A percentile compares a stretch with the other conserved stretches of the same genome.
Conservation (phyloP, 1,284 basidiomycete species). For the Cutaneotrichosporon cutaneum region DNA sequence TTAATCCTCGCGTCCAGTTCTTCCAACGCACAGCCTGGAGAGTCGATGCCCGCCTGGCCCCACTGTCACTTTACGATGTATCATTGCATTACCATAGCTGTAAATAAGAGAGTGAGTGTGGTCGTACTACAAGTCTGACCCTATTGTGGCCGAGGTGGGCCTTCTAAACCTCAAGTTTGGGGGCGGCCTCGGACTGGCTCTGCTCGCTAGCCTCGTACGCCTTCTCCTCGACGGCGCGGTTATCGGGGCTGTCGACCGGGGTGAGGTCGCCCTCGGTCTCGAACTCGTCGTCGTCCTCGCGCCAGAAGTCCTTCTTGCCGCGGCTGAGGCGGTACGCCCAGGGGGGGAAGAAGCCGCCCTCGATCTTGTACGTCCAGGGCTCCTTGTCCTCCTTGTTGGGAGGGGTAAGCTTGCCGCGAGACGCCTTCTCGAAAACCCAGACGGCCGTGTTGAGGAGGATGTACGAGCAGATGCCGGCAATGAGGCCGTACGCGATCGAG, state of each 20-base stretch:
- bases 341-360: conserved; percentile 26
- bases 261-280: conserved; percentile 2
- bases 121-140: not conserved
- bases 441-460: conserved; percentile 24
- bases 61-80: not conserved
- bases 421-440: conserved; percentile 18
- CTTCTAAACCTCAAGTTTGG: conserved; percentile 6
- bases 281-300: conserved; percentile 18
- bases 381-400: conserved; percentile 27
- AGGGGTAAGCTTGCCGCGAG: conserved; percentile 16
- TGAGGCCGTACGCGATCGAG: conserved; percentile 30
- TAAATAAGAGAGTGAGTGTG: conserved; percentile 2
- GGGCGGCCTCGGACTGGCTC: not conserved
- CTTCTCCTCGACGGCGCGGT: not conserved
- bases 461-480: conserved; percentile 25
- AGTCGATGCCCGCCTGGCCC: too few relatives aligned
- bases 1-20: too few relatives aligned
- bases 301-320: conserved; percentile 24
- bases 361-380: conserved; percentile 25
- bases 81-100: conserved; percentile 1
- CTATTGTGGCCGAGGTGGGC: not conserved
- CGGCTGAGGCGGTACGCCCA: conserved; percentile 18
- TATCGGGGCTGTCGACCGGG: not conserved
- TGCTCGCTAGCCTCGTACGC: not conserved
- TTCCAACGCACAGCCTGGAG: too few relatives aligned